These are phyloP conservation scores for Dryadomyces quercus-mongolicae DNA, from an alignment of 2,329 filamentous ascomycete species.

Conservation along the genomic window DNA sequence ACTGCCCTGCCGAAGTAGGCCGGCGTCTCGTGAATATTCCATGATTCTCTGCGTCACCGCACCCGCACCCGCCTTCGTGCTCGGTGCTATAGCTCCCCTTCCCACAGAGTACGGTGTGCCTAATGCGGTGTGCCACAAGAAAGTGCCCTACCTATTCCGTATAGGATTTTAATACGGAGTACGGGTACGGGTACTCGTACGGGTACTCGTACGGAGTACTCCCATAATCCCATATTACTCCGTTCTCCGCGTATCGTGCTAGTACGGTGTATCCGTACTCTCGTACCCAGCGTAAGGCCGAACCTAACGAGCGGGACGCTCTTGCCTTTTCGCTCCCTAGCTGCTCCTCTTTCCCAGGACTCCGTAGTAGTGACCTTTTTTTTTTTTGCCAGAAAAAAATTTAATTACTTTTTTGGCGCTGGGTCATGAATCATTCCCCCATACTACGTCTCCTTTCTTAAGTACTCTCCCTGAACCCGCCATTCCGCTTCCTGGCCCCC, in stretches of 20 bases:
- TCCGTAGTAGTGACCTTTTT: background rate
- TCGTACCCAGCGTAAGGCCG: background rate
- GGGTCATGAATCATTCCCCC: background rate
- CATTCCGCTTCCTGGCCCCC: background rate
- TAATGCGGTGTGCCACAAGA: too few relatives aligned
- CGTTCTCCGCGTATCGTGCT: background rate
- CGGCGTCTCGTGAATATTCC: slow-evolving; percentile 5
- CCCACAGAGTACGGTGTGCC: background rate
- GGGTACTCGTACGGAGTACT: too few relatives aligned
- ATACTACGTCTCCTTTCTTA: background rate
- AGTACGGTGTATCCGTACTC: background rate
- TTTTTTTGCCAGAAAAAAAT: background rate
- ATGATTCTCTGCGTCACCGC: slow-evolving; percentile 2
- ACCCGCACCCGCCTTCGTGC: background rate
- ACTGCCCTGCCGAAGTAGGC: slow-evolving; percentile 1
- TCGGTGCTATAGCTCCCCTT: background rate
- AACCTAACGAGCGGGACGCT: slow-evolving; percentile 1
- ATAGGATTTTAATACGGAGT: too few relatives aligned
- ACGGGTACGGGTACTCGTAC: background rate
- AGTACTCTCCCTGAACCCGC: background rate
- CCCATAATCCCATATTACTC: too few relatives aligned
- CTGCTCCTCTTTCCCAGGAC: background rate
- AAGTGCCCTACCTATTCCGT: background rate
- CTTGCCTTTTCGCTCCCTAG: background rate
- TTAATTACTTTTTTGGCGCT: slow-evolving; percentile 1